Evolutionary conservation across 306 rosid genomes (phyloP).

Genomic region (barrel medic (Medicago truncatula)): DNA sequence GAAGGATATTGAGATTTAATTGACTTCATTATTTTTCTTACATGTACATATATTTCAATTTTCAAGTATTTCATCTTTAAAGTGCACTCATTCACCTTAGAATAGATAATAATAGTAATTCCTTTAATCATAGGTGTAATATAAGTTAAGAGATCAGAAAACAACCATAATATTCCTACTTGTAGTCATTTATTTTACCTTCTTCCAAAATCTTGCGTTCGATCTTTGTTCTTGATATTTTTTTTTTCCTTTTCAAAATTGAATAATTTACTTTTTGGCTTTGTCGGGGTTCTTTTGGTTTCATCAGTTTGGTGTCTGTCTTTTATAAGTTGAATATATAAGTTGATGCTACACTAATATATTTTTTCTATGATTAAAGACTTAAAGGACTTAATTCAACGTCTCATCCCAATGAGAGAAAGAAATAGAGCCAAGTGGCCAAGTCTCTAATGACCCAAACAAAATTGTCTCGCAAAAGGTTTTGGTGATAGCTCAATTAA

Average conservation of each 20-base stretch:
- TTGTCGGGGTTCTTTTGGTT: constrained; percentile 17
- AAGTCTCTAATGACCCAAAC: not conserved
- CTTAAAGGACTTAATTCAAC: not conserved
- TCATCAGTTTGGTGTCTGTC: not conserved
- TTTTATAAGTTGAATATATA: not conserved
- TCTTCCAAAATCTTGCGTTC: constrained; percentile 33
- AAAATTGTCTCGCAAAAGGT: too few relatives aligned
- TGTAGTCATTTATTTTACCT: not conserved
- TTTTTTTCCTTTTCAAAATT: not conserved
- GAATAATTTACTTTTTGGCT: constrained; percentile 34
- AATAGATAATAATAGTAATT: not conserved
- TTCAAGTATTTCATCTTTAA: not conserved
- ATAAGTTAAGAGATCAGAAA: constrained; percentile 3
- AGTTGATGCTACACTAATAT: not conserved
- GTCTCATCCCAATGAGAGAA: not conserved
- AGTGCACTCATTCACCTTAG: not conserved
- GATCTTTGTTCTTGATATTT: constrained; percentile 15
- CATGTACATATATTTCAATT: not conserved
- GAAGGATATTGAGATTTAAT: too few relatives aligned
- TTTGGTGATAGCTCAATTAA: too few relatives aligned
- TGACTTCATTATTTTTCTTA: not conserved
- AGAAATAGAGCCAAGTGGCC: not conserved
- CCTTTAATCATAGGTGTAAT: not conserved
- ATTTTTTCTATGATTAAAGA: not conserved
- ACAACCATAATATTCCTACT: too few relatives aligned